Evolutionary conservation across 345 rosid genomes (phyloP), one percentile per base, ranked within the genome.

Genomic region (Brassica carinata): DNA sequence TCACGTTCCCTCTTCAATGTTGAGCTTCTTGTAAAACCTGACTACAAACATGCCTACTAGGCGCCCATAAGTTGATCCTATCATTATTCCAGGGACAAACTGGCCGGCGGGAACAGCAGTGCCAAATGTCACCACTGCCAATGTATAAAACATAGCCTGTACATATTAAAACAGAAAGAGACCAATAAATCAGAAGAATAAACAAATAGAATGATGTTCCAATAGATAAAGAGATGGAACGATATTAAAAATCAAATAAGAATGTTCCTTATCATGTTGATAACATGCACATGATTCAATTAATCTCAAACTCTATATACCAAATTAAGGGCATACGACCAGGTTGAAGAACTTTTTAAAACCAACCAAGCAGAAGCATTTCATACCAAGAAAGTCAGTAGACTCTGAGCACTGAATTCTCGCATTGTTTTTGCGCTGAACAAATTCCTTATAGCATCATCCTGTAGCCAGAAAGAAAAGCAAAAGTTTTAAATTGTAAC

Each of bases 1-100:
- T 92, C 83, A 96, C 99, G 98, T 93, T 87, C 99, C 99, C 87
- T 96, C 98, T 84, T 96, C 99, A 83, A 96, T 90, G 78, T 92
- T 92, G 74, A 84, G 98, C 87, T 92, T 96, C 88, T 84, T 86
- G 89, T 96, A 96, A 75, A 90, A 92, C 19, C 87, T 92, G 78
- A 96, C 94, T 38, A 91, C 97, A 84, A 93, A 87, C 96, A 96
- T 90, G 84, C 98, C 99, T 77, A 96, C 96, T 80, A 96, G 91
- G 66, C 99, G 98, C 74, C 99, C 99, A 79, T 96, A 96, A 45
- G 98, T 93, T 71, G 99, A 93, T 63, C 99, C 99, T 79, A 96
- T 96, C 97, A 96, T 89, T 83, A 96, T 96, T 78, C 98, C 98
- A 75, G 99, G 99, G 83, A 96, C 89, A 88, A 96, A 96, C 82